Evolutionary conservation across 768 basidiomycete species (phyloP), one percentile per base, ranked within the genome.

Genomic region (Chalciporus pseudorubinellus): DNA sequence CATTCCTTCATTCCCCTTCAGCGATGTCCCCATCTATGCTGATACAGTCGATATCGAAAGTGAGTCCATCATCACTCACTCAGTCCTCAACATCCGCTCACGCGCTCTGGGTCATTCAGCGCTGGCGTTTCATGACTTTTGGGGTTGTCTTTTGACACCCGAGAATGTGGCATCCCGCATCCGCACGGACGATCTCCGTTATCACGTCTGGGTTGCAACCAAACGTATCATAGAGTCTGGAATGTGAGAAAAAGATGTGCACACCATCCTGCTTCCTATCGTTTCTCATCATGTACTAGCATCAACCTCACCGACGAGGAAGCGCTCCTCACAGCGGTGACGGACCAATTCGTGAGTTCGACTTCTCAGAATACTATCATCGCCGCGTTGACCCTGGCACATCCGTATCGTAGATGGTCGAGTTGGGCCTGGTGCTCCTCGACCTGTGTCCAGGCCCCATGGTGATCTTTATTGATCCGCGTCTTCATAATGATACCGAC

Each of bases 401-500:
- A 7, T 26, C 9, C 34, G 1, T 48, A 36, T n/a, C 21, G 33
- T 51, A 85, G 84, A 58, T 83, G 41, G 72, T 80, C 46, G 78
- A 83, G 57, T 58, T 83, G 21, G 78, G 77, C 19, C 59, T 63
- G 5, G 72, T 71, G 3, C 62, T 82, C 46, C 59, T 75, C 43
- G 74, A 77, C 50, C 66, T 72, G n/a, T 71, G 70, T 39, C 58
- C 69, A 4, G 82, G 80, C 0, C 75, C 76, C 1, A 77, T 83
- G 46, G 63, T 79, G 34, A 72, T 77, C 16, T 77, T 78, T 45
- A 63, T 85, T 42, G 80, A 83, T 61, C 75, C 81, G 7, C 70
- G 78, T 34, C 58, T 68, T n/a, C 67, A 75, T 47, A 58, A 62
- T 9, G 61, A 79, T 55, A 44, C 64, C 1, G 39, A 39, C 3